These are phyloP conservation scores for Saturnispora bothae DNA, from an alignment of 805 yeast genomes.

Conservation along the genomic window DNA sequence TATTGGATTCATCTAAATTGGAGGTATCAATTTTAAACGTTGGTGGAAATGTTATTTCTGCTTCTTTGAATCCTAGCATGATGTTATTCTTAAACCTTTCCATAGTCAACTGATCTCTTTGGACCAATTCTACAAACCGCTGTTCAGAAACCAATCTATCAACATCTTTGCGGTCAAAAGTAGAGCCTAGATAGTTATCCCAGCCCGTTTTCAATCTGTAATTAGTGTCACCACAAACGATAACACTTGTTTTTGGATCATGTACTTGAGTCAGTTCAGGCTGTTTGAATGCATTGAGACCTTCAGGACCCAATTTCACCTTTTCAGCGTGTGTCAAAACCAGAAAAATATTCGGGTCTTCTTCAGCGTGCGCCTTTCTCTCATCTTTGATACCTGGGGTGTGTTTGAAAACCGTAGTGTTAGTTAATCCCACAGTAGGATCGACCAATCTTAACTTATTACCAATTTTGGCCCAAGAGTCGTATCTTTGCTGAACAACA, in stretches of 20 bases:
- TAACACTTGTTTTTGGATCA: slow-evolving; percentile 12
- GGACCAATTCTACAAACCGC: slow-evolving; percentile 28
- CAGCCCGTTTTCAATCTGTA: slow-evolving; percentile 29
- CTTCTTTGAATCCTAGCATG: slow-evolving; percentile 38
- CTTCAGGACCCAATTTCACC: slow-evolving; percentile 1
- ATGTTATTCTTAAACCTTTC: slow-evolving; percentile 24
- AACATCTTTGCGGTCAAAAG: slow-evolving; percentile 6
- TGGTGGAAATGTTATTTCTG: slow-evolving; percentile 38
- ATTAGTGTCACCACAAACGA: slow-evolving; percentile 47
- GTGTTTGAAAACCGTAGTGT: slow-evolving; percentile 2
- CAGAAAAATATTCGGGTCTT: slow-evolving; percentile 1
- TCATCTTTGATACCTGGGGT: slow-evolving; percentile 5
- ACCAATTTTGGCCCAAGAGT: slow-evolving; percentile 12
- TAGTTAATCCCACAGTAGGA: slow-evolving; percentile 9
- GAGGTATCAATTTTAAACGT: slow-evolving; percentile 33
- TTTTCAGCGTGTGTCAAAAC: slow-evolving; percentile 5
- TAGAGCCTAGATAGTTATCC: slow-evolving; percentile 11
- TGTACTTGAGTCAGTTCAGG: slow-evolving; percentile 1
- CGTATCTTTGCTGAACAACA: slow-evolving; percentile 11
- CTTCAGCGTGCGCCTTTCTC: slow-evolving; percentile 3
- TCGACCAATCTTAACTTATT: slow-evolving; percentile 10
- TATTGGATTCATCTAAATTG: not conserved
- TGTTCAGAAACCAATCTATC: slow-evolving; percentile 10
- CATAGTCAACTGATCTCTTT: slow-evolving; percentile 36
- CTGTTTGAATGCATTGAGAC: not conserved